Base-by-base conservation (phyloP, 2,329 filamentous ascomycete species). In the Coniochaeta sp. region DNA sequence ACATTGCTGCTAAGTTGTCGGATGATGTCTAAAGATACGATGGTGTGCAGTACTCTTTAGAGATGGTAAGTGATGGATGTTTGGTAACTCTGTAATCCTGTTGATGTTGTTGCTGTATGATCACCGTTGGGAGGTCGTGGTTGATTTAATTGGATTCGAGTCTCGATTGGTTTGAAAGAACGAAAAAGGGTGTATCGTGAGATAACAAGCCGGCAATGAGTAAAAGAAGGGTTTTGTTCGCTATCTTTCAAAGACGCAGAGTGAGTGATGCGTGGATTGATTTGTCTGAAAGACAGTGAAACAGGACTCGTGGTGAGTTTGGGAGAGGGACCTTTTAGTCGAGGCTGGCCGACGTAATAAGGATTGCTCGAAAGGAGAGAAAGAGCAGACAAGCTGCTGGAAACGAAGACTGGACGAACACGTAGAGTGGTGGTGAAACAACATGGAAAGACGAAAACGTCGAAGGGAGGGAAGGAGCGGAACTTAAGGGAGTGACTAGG, bases 191-290 rank as follows among this genome's bases (percentile, higher is more conserved):
- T 44, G 63, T 63, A 62, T 65, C 55, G 55, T 40, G 40, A 54
- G 59, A 60, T 61, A 22, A 60, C 50, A 62, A 59, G 28, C 61
- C 63, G 47, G 52, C 47, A 19, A 59, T 64, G 61, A 68, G 65
- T 61, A 62, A 65, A 60, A 60, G 58, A 64, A 61, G 47, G 47
- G 30, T 52, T n/a, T n/a, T 52, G 47, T 52, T 68, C 66, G 74
- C 73, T 63, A 74, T 81, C 79, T 82, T 67, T 82, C 79, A 81
- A 82, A 81, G 79, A 81, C 75, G 73, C 77, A 71, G 69, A 74
- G 73, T 63, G 71, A 71, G 70, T 75, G 72, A 73, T 75, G 71
- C 69, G 69, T 68, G 59, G 62, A 66, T 67, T 65, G 50, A 50
- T 40, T 56, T 61, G 59, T 58, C 60, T 16, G 59, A 56, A 52